Evolutionary conservation across 2,329 filamentous ascomycete genomes (phyloP).

Genomic region (Ceratocystis colombiana): DNA sequence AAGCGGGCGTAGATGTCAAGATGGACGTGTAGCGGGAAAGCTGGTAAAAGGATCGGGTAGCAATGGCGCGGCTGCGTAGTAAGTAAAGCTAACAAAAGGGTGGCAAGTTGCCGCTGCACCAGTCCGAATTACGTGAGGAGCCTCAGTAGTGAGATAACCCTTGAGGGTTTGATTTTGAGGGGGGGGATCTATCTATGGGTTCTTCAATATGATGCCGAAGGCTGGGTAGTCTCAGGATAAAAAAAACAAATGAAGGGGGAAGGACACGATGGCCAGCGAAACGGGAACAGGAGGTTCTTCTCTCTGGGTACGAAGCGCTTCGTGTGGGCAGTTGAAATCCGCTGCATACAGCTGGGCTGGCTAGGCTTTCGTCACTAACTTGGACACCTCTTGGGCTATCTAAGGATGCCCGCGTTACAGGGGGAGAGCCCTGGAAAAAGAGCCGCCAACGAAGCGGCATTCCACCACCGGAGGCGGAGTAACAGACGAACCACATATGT

Average conservation of each 20-base stretch:
- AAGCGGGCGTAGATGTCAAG: background rate
- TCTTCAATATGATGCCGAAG: no score
- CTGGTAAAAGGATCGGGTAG: background rate
- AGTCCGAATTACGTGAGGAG: no score
- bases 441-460: background rate
- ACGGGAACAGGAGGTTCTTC: background rate
- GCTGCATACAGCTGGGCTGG: no score
- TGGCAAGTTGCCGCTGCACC: background rate
- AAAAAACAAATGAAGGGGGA: background rate
- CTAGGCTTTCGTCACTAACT: no score
- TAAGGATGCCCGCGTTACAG: background rate
- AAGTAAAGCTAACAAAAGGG: background rate
- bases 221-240: background rate
- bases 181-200: background rate
- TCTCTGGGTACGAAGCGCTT: no score
- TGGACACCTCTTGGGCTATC: no score
- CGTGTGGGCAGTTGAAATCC: no score
- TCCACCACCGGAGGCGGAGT: constrained; percentile 19
- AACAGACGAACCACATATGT: background rate
- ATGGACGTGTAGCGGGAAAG: background rate
- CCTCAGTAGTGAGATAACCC: background rate
- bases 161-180: background rate
- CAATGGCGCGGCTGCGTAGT: background rate
- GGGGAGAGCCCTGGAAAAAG: background rate
- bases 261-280: background rate